Evolutionary conservation across 805 yeast species (phyloP).

Genomic region (Candida dajiaensis): DNA sequence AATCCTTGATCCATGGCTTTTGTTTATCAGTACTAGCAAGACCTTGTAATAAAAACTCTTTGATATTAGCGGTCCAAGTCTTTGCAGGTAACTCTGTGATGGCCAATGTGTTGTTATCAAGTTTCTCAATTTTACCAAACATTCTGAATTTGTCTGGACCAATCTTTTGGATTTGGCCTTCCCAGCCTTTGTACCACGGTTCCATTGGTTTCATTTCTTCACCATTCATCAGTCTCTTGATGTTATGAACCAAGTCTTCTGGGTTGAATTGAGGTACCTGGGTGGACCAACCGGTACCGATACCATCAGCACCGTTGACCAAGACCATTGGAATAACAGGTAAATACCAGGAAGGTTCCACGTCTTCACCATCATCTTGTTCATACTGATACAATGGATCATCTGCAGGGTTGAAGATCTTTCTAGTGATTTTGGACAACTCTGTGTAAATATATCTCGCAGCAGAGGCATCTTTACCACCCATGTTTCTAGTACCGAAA

Average conservation of each 20-base stretch:
- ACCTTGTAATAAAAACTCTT: slow-evolving; percentile 74
- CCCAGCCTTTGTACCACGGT: slow-evolving; percentile 98
- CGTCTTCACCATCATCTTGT: slow-evolving; percentile 89
- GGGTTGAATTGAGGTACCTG: slow-evolving; percentile 90
- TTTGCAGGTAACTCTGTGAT: slow-evolving; percentile 91
- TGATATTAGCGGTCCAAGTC: slow-evolving; percentile 88
- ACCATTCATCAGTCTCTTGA: slow-evolving; percentile 66
- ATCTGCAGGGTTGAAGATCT: slow-evolving; percentile 74
- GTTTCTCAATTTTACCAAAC: slow-evolving; percentile 74
- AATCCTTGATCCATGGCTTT: slow-evolving; percentile 85
- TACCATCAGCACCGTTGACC: slow-evolving; percentile 96
- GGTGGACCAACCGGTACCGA: slow-evolving; percentile 99
- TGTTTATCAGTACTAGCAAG: slow-evolving; percentile 69
- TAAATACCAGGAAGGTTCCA: slow-evolving; percentile 92
- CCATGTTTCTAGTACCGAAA: slow-evolving; percentile 92
- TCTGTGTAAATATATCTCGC: slow-evolving; percentile 94
- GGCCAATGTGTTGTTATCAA: slow-evolving; percentile 74
- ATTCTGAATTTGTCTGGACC: slow-evolving; percentile 67
- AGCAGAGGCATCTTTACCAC: slow-evolving; percentile 99
- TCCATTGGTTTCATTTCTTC: slow-evolving; percentile 66
- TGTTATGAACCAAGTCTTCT: slow-evolving; percentile 66
- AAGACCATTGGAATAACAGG: slow-evolving; percentile 94
- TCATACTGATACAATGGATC: slow-evolving; percentile 71
- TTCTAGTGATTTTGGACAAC: slow-evolving; percentile 66
- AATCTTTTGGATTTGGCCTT: slow-evolving; percentile 64